Evolutionary conservation across 805 yeast genomes (phyloP), one percentile per base, ranked within the genome.

Genomic region (Lipomyces chichibuensis): DNA sequence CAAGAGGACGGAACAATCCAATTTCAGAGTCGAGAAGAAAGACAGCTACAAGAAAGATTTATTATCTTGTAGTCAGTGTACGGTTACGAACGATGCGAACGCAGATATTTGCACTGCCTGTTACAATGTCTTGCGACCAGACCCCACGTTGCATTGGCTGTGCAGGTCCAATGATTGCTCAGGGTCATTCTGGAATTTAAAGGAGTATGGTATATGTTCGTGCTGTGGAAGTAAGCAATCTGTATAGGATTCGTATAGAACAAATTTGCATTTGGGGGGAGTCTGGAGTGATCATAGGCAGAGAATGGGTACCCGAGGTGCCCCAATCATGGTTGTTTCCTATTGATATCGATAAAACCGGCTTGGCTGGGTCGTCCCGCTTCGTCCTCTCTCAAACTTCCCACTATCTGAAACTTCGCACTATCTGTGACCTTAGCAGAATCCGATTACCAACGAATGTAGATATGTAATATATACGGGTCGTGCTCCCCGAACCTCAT

Each of bases 161-260:
- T 52, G 55, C 55, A 52, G 9, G 8, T 25, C 55, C 33, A 23
- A 25, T 29, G 29, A 52, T 23, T 52, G 55, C n/a, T 52, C 55
- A 4, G 33, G 55, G 11, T 52, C 55, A 14, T 52, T 52, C 20
- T 52, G 55, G 55, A 52, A 52, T 25, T 23, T 20, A 25, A 52
- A 25, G n/a, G 29, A 20, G 23, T 52, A 14, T 17, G 55, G 11
- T 13, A 52, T 52, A 52, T 52, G 55, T 52, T 25, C 55, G 8
- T 52, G 55, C 20, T 52, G 55, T 29, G 55, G 55, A 11, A 52
- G 27, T 52, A 52, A 8, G 55, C 29, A 52, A 25, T 20, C 55
- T 17, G 55, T 5, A 52, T 52, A 27, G 7, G 13, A 23, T 52
- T 23, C 23, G 5, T 43, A 43, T 43, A 9, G 39, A 35, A 35